phyloP scores from a whole-genome alignment of 306 rosid species.

The Inga oerstediana region DNA sequence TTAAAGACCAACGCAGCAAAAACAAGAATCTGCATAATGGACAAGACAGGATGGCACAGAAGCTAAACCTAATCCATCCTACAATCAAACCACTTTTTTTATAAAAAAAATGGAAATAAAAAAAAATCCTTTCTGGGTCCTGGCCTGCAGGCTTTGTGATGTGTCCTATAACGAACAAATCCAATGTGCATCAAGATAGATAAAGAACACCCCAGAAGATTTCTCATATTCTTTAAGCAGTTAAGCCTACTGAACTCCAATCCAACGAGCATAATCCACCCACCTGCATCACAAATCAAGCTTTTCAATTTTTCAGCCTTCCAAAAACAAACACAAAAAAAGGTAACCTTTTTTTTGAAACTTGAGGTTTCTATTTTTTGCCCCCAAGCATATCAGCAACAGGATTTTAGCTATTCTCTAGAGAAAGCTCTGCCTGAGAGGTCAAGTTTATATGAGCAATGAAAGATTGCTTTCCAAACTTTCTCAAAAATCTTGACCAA shows the following conservation, averaged over 20 bases:
- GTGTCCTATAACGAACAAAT: conserved; percentile 24
- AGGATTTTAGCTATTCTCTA: neutral
- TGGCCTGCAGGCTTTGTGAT: conserved; percentile 27
- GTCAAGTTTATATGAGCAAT: neutral
- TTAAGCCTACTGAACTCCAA: conserved; percentile 67
- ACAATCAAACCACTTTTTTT: conserved; percentile 27
- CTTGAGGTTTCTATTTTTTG: no score
- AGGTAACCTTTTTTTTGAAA: no score
- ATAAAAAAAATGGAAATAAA: neutral
- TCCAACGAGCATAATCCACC: conserved; percentile 92
- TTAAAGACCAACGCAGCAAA: neutral
- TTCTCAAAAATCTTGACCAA: neutral
- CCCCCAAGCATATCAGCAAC: conserved; percentile 6
- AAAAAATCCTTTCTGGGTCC: neutral
- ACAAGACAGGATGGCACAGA: conserved; percentile 5
- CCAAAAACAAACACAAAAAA: neutral
- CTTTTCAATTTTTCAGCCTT: neutral
- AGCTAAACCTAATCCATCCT: conserved; percentile 44
- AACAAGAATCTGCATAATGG: conserved; percentile 35
- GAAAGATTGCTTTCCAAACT: neutral
- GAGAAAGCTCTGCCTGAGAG: neutral
- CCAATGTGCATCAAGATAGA: conserved; percentile 38
- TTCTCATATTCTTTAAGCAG: conserved; percentile 8
- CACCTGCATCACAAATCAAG: conserved; percentile 57
- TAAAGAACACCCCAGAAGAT: conserved; percentile 12